These are phyloP conservation scores for Ophiostoma triangulosporum DNA, from an alignment of 2,329 filamentous ascomycete genomes.

Conservation along the genomic window DNA sequence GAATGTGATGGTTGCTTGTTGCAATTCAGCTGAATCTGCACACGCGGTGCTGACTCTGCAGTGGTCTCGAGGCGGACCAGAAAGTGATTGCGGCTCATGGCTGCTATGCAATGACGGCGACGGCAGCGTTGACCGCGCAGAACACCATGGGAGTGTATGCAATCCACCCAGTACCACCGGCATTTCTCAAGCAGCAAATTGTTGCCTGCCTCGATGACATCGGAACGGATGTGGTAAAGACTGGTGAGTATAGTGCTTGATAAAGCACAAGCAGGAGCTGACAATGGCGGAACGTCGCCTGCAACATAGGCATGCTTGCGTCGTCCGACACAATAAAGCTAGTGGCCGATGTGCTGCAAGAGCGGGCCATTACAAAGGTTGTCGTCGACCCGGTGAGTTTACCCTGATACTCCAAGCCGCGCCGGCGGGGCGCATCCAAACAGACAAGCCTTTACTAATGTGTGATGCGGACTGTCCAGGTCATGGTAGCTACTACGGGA, in stretches of 20 bases:
- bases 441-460: neutral
- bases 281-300: neutral
- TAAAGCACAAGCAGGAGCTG: neutral
- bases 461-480: slow-evolving; percentile 33
- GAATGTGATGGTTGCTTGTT: too few species aligned
- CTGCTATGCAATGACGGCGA: slow-evolving; percentile 92
- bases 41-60: slow-evolving; percentile 24
- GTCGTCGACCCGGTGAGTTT: slow-evolving; percentile 61
- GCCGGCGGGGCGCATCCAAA: neutral
- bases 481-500: slow-evolving; percentile 84
- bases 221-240: slow-evolving; percentile 81
- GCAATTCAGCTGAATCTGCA: too few species aligned
- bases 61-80: slow-evolving; percentile 89
- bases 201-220: slow-evolving; percentile 75
- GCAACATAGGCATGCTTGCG: slow-evolving; percentile 60
- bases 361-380: slow-evolving; percentile 41
- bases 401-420: neutral
- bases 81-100: slow-evolving; percentile 86
- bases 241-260: slow-evolving; percentile 43
- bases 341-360: slow-evolving; percentile 49
- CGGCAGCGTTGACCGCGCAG: slow-evolving; percentile 89
- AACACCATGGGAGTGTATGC: slow-evolving; percentile 76
- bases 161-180: slow-evolving; percentile 65
- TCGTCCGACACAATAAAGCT: slow-evolving; percentile 55
- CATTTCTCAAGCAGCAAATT: slow-evolving; percentile 75